Evolutionary conservation across 2,329 filamentous ascomycete genomes (phyloP).

Genomic region (Amauroascus niger): DNA sequence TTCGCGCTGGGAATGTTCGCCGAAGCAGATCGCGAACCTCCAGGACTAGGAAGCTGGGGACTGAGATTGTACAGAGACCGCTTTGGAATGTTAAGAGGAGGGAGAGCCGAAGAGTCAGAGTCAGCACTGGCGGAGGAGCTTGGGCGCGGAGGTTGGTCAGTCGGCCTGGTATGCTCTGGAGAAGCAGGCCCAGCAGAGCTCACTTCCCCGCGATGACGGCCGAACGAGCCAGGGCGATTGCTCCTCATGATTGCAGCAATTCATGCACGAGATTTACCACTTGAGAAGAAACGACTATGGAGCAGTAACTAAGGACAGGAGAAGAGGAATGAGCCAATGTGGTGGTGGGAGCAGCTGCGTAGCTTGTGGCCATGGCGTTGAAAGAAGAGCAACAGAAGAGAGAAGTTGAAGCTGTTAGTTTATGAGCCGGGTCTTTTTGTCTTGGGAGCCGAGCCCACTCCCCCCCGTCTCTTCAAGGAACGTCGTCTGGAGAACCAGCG

Average conservation of each 20-base stretch:
- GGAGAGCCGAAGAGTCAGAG: conserved; percentile 37
- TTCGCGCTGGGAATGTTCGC: conserved; percentile 22
- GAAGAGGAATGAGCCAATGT: background rate
- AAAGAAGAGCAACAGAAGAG: background rate
- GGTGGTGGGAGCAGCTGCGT: background rate
- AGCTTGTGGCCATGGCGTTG: background rate
- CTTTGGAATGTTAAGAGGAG: conserved; percentile 35
- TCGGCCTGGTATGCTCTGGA: conserved; percentile 7
- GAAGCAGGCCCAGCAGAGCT: conserved; percentile 19
- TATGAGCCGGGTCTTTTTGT: background rate
- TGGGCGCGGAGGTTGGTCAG: conserved; percentile 29
- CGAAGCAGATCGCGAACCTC: conserved; percentile 24
- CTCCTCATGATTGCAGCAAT: conserved; percentile 6
- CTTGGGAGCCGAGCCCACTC: too few relatives aligned
- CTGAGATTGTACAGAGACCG: conserved; percentile 30
- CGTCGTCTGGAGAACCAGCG: too few relatives aligned
- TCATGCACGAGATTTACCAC: background rate
- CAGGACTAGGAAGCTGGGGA: conserved; percentile 21
- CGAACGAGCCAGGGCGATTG: conserved; percentile 1
- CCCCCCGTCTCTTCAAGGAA: too few relatives aligned
- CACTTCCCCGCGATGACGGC: conserved; percentile 18
- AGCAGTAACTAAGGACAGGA: background rate
- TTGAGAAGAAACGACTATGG: background rate
- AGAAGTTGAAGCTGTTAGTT: background rate
- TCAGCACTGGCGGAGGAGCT: conserved; percentile 40